Base-by-base conservation (phyloP, 305 asterid genomes). In the Fraxinus nigra region DNA sequence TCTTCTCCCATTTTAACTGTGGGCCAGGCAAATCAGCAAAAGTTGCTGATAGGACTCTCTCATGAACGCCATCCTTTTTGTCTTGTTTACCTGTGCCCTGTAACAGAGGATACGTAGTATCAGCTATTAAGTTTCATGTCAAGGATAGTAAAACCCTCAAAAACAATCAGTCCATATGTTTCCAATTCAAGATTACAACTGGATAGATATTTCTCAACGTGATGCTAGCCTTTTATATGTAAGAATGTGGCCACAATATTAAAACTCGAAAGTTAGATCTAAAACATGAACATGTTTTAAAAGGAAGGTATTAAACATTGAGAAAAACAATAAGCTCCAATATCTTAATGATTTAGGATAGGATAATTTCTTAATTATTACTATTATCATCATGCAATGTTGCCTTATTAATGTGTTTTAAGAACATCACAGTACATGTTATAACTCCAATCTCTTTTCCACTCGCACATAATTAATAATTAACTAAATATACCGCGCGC, bases 1-100 rank as follows among this genome's bases (percentile, higher is more conserved):
- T 95, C 91, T 91, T 89, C 88, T 95, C 97, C 98, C 98, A 95
- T 78, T 90, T 82, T 87, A 95, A 87, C 83, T 86, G 84, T 5
- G 99, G 97, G 72, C 91, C 98, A 16, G 92, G 94, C 89, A 93
- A 86, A 93, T 95, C 99, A 75, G 99, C 97, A 89, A 90, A 95
- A 35, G 97, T 94, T 56, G 95, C 97, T 1, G 98, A 94, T 72
- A 95, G 88, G 1, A 90, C 79, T 86, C 97, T 89, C 87, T 86
- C 85, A 6, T 88, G 35, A 40, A 24, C 76, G 79, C 2, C 83
- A 43, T 84, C 89, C 79, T 87, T 86, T 38, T 83, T 82, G 70
- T 72, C 83, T 73, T 79, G 75, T 79, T 86, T 72, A 46, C 51
- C 33, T 2, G 72, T 80, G 82, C 56, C 86, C 93, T 88, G 81